These are phyloP conservation scores for Pseudozyma flocculosa DNA, from an alignment of 1,284 basidiomycete species.

Conservation along the genomic window DNA sequence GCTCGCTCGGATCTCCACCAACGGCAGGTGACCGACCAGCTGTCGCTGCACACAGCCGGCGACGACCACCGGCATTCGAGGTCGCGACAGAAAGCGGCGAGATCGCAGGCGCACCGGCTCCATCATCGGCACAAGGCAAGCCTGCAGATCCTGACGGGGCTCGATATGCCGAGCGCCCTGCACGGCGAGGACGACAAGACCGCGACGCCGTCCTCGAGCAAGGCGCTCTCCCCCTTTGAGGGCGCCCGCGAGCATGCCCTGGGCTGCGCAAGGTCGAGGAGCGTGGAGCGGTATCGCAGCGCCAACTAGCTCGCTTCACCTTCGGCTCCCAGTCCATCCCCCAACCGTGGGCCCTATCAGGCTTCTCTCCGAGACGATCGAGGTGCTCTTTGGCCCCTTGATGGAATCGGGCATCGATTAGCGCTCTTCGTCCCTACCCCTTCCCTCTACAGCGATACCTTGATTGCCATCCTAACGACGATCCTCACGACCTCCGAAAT, in stretches of 20 bases:
- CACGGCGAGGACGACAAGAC: background rate
- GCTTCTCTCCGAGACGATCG: too few species aligned
- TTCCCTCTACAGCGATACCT: too few species aligned
- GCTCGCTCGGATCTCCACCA: constrained; percentile 2
- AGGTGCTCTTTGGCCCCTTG: too few species aligned
- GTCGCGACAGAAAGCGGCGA: background rate
- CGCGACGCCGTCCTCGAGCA: constrained; percentile 5
- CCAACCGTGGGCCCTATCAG: too few species aligned
- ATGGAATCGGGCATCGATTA: too few species aligned
- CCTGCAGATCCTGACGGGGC: constrained; percentile 19
- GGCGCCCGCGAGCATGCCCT: constrained; percentile 6
- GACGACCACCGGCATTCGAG: background rate
- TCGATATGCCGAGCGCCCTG: constrained; percentile 9
- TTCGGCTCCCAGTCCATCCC: background rate
- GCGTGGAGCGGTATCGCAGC: constrained; percentile 4
- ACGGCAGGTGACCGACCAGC: background rate
- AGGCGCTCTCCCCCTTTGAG: background rate
- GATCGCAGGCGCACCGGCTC: constrained; percentile 1
- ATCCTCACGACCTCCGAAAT: too few species aligned
- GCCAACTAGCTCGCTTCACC: background rate
- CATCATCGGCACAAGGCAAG: constrained; percentile 13
- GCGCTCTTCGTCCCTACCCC: too few species aligned
- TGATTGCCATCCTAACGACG: too few species aligned
- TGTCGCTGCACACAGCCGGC: background rate
- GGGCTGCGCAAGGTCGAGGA: constrained; percentile 6